Base-by-base conservation (phyloP, 2,329 filamentous ascomycete species). In the Colletotrichum sp. region DNA sequence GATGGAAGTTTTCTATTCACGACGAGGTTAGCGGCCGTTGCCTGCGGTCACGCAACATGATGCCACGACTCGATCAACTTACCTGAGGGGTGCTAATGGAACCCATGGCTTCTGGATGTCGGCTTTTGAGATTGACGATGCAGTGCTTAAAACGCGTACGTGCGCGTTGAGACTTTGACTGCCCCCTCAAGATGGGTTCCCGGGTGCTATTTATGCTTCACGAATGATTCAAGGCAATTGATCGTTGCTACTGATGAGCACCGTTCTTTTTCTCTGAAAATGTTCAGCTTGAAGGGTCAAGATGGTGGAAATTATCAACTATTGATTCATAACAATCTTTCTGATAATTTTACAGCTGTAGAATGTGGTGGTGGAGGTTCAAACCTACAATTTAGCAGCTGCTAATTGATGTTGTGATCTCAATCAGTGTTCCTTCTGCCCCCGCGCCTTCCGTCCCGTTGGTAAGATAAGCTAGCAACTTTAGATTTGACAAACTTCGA, bases 1-100 rank as follows among this genome's bases (percentile, higher is more conserved):
- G 7, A 83, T 75, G 48, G 44, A 52, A 52, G 22, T n/a, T 3
- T 13, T 34, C 32, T 34, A 7, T 34, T 10, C n/a, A n/a, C n/a
- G n/a, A 52, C n/a, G 44, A 52, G 44, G 12, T 52, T 22, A 52
- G 6, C 44, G 44, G n/a, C n/a, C 18, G 10, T 22, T 13, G 44
- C n/a, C 0, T 13, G 44, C 2, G 12, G 8, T 6, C 44, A 13
- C n/a, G 12, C 6, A 52, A 13, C n/a, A 52, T 22, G 6, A 13
- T 52, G 44, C 44, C n/a, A 52, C 44, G 6, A 13, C 8, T 52
- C 44, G 44, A 52, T 22, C 44, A 13, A 52, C 44, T 52, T 2
- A 52, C 44, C 2, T 5, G n/a, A 22, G 44, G n/a, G 44, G 12
- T 52, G n/a, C 44, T 5, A 24, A 52, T 22, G 12, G 44, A 24